A percentile compares a stretch with the other conserved stretches of the same genome.
phyloP scores from a whole-genome alignment of 164 flowering plant species.

The Vitis cinerea region DNA sequence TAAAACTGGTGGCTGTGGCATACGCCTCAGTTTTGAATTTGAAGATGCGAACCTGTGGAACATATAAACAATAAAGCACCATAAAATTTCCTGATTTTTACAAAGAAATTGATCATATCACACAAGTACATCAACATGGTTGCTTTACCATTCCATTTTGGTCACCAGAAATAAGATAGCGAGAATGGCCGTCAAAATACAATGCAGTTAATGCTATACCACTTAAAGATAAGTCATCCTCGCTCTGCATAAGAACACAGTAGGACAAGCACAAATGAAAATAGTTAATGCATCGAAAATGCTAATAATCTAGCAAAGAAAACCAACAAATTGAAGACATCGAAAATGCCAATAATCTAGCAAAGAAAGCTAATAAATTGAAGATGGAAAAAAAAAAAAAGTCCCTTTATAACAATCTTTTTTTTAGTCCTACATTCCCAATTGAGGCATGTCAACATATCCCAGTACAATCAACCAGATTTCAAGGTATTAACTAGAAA shows the following conservation, averaged over 20 bases:
- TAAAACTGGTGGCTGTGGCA: slow-evolving; percentile 43
- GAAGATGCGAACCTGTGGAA: slow-evolving; percentile 67
- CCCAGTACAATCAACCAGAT: not conserved
- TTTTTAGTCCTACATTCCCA: not conserved
- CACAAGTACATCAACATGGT: slow-evolving; percentile 12
- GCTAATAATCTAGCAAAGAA: not conserved
- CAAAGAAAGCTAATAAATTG: not conserved
- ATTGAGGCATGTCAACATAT: not conserved
- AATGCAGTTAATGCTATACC: slow-evolving; percentile 72
- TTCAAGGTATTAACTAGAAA: not conserved
- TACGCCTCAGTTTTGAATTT: slow-evolving; percentile 68
- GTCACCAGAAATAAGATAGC: slow-evolving; percentile 83
- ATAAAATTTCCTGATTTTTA: not conserved
- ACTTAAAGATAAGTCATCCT: slow-evolving; percentile 55
- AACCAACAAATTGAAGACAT: not conserved
- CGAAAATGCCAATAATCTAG: not conserved
- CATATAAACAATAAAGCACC: not conserved
- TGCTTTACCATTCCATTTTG: slow-evolving; percentile 71
- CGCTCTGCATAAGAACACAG: slow-evolving; percentile 49
- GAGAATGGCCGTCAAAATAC: slow-evolving; percentile 48
- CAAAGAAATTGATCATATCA: slow-evolving; percentile 1
- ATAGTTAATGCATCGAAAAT: not conserved
- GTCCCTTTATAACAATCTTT: not conserved
- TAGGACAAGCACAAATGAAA: slow-evolving; percentile 8
- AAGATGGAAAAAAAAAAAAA: not conserved